These are phyloP conservation scores for Tetrahymena thermophila DNA, from an alignment of 73 alveolate species.

Conservation along the genomic window DNA sequence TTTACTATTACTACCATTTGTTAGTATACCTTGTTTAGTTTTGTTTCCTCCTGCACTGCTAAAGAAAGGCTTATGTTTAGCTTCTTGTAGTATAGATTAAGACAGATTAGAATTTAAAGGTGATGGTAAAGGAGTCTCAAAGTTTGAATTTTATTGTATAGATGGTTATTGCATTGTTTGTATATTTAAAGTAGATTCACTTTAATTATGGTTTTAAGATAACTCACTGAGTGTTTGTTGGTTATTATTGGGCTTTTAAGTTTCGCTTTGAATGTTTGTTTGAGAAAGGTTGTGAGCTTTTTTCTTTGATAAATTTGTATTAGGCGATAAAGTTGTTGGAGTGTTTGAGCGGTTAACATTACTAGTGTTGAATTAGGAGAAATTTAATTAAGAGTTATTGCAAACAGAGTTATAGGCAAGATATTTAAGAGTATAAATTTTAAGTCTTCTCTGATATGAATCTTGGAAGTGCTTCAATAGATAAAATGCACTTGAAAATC, in stretches of 20 bases:
- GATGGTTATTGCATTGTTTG: not conserved
- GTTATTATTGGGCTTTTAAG: not conserved
- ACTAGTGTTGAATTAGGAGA: not conserved
- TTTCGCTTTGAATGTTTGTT: not conserved
- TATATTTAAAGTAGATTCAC: not conserved
- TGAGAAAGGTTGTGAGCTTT: not conserved
- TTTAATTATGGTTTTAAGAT: not conserved
- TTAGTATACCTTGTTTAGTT: not conserved
- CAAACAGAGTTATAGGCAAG: not conserved
- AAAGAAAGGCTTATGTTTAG: not conserved
- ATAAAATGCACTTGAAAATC: not conserved
- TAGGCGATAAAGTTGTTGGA: not conserved
- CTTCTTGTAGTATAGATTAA: not conserved
- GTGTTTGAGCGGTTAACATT: not conserved
- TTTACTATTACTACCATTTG: not conserved
- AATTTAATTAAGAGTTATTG: not conserved
- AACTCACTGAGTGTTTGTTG: not conserved
- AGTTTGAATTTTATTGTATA: not conserved
- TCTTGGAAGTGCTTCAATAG: not conserved
- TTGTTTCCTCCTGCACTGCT: not conserved
- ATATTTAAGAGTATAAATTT: not conserved
- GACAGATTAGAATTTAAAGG: not conserved
- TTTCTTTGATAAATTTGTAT: not conserved
- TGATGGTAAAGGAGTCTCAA: not conserved
- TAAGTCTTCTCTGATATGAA: not conserved